phyloP scores from a whole-genome alignment of 768 basidiomycete species.

The Harrya chromipes region DNA sequence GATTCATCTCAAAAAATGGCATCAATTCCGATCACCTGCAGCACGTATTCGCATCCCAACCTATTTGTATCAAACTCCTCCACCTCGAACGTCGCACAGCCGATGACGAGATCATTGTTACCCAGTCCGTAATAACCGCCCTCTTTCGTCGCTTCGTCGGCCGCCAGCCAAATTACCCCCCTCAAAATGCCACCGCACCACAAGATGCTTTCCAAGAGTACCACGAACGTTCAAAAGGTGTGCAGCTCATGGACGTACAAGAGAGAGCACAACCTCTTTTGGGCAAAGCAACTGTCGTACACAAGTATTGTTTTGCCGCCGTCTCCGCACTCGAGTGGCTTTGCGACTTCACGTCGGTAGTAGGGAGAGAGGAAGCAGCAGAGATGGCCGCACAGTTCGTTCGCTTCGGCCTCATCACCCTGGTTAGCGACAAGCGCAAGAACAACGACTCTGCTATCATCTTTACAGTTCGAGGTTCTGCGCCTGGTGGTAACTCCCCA shows the following conservation, averaged over 20 bases:
- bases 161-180: slow-evolving; percentile 75
- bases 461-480: slow-evolving; percentile 83
- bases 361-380: slow-evolving; percentile 92
- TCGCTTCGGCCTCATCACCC: slow-evolving; percentile 82
- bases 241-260: slow-evolving; percentile 64
- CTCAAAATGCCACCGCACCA: slow-evolving; percentile 41
- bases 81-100: slow-evolving; percentile 90
- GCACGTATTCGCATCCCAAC: slow-evolving; percentile 84
- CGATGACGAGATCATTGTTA: slow-evolving; percentile 98
- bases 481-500: slow-evolving; percentile 70
- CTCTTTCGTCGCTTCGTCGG: slow-evolving; percentile 96
- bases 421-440: slow-evolving; percentile 90
- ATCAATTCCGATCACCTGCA: slow-evolving; percentile 93
- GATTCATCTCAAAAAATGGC: slow-evolving; percentile 99
- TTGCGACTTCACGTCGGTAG: slow-evolving; percentile 94
- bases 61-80: slow-evolving; percentile 95
- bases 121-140: slow-evolving; percentile 89
- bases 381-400: slow-evolving; percentile 99
- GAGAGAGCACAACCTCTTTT: slow-evolving; percentile 60
- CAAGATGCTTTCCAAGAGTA: slow-evolving; percentile 69
- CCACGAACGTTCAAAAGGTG: slow-evolving; percentile 74
- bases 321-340: slow-evolving; percentile 93
- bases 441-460: slow-evolving; percentile 91
- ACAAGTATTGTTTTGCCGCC: slow-evolving; percentile 81
- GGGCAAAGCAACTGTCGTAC: slow-evolving; percentile 42